Percentiles rank a stretch among this genome's conserved stretches.
phyloP scores from a whole-genome alignment of 768 basidiomycete species.

The Gloeophyllum trabeum region DNA sequence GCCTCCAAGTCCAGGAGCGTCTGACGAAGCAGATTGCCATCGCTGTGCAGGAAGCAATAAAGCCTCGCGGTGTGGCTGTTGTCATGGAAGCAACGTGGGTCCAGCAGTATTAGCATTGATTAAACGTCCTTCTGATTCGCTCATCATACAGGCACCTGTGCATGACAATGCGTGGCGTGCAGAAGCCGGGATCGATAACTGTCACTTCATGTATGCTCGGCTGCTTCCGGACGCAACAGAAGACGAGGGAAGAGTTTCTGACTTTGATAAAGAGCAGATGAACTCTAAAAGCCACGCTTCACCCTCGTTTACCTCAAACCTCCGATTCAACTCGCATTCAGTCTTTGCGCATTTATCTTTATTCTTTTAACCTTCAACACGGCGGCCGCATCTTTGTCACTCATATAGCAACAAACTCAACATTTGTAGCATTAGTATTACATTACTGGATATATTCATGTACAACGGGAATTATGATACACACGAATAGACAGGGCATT shows the following conservation, averaged over 20 bases:
- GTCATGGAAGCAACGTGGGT: conserved; percentile 98
- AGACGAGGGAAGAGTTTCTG: conserved; percentile 95
- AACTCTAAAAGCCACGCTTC: conserved; percentile 1
- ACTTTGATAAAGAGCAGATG: conserved; percentile 57
- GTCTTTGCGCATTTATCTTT: conserved; percentile 10
- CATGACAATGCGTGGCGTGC: conserved; percentile 99
- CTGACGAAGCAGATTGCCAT: conserved; percentile 96
- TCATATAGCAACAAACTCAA: too few species aligned
- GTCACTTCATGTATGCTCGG: conserved; percentile 98
- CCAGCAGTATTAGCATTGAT: conserved; percentile 5
- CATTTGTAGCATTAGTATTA: too few species aligned
- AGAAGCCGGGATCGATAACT: conserved; percentile 93
- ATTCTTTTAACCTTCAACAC: conserved; percentile 8
- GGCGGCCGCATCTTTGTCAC: too few species aligned
- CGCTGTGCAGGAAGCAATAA: conserved; percentile 97
- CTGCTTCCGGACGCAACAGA: conserved; percentile 96
- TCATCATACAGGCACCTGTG: conserved; percentile 68
- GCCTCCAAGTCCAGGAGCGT: conserved; percentile 95
- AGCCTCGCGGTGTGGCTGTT: conserved; percentile 94
- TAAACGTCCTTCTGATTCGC: conserved; percentile 4
- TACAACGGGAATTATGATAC: too few species aligned
- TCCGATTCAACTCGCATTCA: conserved; percentile 35
- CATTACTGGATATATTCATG: too few species aligned
- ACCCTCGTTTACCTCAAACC: too few species aligned
- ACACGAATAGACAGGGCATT: conserved; percentile 6